Evolutionary conservation across 208 protist genomes (phyloP).

Genomic region (Acanthamoeba triangularis): DNA sequence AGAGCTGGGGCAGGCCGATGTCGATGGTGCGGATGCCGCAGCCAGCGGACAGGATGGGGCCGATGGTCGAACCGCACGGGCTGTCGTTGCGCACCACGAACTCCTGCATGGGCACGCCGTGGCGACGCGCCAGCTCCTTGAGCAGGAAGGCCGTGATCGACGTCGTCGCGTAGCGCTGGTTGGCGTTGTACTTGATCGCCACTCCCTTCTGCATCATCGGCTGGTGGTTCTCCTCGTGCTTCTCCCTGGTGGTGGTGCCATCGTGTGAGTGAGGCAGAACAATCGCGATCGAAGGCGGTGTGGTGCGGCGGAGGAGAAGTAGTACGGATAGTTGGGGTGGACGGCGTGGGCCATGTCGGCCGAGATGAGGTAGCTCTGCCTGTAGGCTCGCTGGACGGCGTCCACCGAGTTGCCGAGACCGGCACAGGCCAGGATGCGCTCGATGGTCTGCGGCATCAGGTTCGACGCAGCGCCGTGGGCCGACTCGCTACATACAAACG

Average conservation of each 20-base stretch:
- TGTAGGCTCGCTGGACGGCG: slow-evolving; percentile 87
- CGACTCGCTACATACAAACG: slow-evolving; percentile 62
- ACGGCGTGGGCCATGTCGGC: slow-evolving; percentile 98
- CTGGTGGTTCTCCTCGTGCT: slow-evolving; percentile 95
- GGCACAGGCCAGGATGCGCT: slow-evolving; percentile 63
- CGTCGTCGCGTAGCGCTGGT: slow-evolving; percentile 98
- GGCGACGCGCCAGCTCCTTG: slow-evolving; percentile 91
- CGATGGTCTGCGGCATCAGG: slow-evolving; percentile 79
- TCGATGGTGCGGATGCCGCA: slow-evolving; percentile 97
- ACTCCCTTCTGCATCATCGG: slow-evolving; percentile 95
- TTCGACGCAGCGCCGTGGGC: slow-evolving; percentile 87
- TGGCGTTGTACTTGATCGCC: slow-evolving; percentile 98
- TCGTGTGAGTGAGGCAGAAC: background rate
- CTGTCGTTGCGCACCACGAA: slow-evolving; percentile 98
- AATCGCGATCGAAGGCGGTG: background rate
- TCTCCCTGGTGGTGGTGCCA: slow-evolving; percentile 85
- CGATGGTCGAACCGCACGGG: slow-evolving; percentile 98
- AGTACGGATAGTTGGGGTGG: slow-evolving; percentile 96
- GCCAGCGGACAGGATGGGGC: slow-evolving; percentile 96
- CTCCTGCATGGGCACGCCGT: slow-evolving; percentile 89
- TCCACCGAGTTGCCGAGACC: slow-evolving; percentile 25
- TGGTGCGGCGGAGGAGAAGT: background rate
- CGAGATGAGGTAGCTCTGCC: slow-evolving; percentile 96
- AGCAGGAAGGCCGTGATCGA: slow-evolving; percentile 94
- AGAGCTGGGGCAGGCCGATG: slow-evolving; percentile 97